Percentiles rank a stretch among this genome's conserved stretches.
These are phyloP conservation scores for Hortiboletus flavorubellus DNA, from an alignment of 768 basidiomycete species.

Conservation along the genomic window DNA sequence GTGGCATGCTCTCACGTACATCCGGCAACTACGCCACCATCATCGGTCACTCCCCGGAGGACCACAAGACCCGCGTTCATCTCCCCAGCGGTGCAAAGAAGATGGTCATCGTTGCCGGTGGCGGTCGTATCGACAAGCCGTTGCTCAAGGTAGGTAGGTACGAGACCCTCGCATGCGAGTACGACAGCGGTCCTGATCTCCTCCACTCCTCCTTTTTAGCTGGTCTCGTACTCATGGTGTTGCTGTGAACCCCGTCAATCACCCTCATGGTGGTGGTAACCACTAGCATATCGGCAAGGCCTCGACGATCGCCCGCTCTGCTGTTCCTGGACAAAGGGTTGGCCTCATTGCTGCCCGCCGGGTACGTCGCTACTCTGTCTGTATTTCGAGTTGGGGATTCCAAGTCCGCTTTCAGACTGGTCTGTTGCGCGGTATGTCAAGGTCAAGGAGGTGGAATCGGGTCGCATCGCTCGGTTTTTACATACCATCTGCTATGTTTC, in stretches of 20 bases:
- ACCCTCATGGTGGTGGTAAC: conserved; percentile 99
- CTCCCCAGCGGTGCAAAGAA: conserved; percentile 96
- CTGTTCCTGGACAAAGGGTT: conserved; percentile 99
- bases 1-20: conserved; percentile 94
- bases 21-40: conserved; percentile 99
- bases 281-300: conserved; percentile 99
- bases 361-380: conserved; percentile 46
- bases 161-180: conserved; percentile 16
- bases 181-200: neutral
- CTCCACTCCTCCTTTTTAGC: conserved; percentile 40
- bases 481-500: conserved; percentile 21
- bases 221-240: conserved; percentile 99
- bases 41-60: conserved; percentile 94
- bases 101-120: conserved; percentile 97
- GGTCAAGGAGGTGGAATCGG: conserved; percentile 82
- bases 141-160: conserved; percentile 97
- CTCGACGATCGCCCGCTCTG: conserved; percentile 92
- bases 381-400: neutral
- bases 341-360: conserved; percentile 96
- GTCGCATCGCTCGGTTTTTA: conserved; percentile 6
- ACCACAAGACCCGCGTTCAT: conserved; percentile 92
- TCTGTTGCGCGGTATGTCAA: conserved; percentile 98
- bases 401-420: conserved; percentile 59
- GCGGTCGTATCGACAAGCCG: conserved; percentile 99
- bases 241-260: conserved; percentile 97